phyloP scores from a whole-genome alignment of 2,329 filamentous ascomycete genomes.

The Stemphylium vesicarium region DNA sequence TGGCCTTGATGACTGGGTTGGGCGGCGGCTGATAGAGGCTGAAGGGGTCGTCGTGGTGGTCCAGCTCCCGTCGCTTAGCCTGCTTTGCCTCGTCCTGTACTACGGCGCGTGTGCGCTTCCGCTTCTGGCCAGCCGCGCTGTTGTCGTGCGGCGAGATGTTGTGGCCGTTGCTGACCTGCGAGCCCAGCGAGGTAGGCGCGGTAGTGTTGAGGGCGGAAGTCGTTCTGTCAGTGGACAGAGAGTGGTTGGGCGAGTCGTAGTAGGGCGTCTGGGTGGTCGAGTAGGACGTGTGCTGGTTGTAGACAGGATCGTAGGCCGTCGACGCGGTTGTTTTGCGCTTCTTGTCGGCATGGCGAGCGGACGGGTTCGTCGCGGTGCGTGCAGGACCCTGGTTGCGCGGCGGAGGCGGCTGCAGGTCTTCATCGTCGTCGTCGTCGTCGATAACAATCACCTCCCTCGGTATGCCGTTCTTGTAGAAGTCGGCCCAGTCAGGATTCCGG shows the following conservation, averaged over 20 bases:
- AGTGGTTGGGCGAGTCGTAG: slow-evolving; percentile 71
- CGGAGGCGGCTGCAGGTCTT: slow-evolving; percentile 21
- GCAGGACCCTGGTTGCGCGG: slow-evolving; percentile 28
- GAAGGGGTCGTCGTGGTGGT: slow-evolving; percentile 71
- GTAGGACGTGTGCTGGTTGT: slow-evolving; percentile 73
- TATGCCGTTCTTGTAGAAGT: slow-evolving; percentile 54
- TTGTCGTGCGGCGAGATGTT: slow-evolving; percentile 69
- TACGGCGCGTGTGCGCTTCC: slow-evolving; percentile 85
- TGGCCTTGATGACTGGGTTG: slow-evolving; percentile 87
- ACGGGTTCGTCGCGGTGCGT: slow-evolving; percentile 51
- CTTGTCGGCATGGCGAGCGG: slow-evolving; percentile 67
- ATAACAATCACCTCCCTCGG: slow-evolving; percentile 61
- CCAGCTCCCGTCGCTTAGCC: slow-evolving; percentile 69
- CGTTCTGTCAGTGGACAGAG: slow-evolving; percentile 81
- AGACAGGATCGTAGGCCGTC: slow-evolving; percentile 70
- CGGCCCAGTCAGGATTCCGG: slow-evolving; percentile 49
- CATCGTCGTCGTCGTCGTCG: slow-evolving; percentile 55
- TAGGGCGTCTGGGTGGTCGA: slow-evolving; percentile 77
- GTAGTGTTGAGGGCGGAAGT: slow-evolving; percentile 83
- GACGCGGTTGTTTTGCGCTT: slow-evolving; percentile 72
- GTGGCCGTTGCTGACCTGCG: slow-evolving; percentile 63
- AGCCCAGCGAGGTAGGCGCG: slow-evolving; percentile 84
- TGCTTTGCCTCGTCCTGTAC: slow-evolving; percentile 79
- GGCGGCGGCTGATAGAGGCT: slow-evolving; percentile 84
- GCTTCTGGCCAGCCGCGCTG: slow-evolving; percentile 77